A percentile compares a stretch with the other conserved stretches of the same genome.
phyloP scores from a whole-genome alignment of 495 filamentous ascomycete genomes.

The Trichoderma virens region DNA sequence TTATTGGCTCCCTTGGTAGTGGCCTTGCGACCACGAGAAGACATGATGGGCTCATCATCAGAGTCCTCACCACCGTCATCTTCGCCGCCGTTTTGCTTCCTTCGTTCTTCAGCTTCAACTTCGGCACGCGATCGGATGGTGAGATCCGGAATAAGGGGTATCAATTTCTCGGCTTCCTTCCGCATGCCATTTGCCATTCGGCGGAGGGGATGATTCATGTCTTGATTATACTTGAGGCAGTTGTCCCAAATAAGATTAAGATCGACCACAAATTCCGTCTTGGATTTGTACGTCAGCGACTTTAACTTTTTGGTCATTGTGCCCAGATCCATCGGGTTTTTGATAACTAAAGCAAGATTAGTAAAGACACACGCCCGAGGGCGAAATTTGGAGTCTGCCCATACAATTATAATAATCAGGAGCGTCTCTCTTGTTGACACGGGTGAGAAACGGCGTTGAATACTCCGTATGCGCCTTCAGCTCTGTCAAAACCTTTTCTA shows the following conservation, averaged over 20 bases:
- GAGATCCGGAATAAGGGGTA: constrained; percentile 91
- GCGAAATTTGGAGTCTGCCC: constrained; percentile 19
- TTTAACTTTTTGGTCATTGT: constrained; percentile 98
- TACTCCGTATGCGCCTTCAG: constrained; percentile 96
- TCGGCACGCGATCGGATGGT: constrained; percentile 82
- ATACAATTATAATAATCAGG: constrained; percentile 88
- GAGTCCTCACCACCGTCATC: constrained; percentile 83
- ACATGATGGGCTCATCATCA: constrained; percentile 98
- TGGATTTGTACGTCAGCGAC: constrained; percentile 77
- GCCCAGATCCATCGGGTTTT: constrained; percentile 95
- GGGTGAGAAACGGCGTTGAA: constrained; percentile 82
- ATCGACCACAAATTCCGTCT: constrained; percentile 89
- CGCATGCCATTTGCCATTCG: constrained; percentile 95
- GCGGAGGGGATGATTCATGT: constrained; percentile 75
- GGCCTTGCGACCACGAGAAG: constrained; percentile 85
- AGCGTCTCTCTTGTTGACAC: constrained; percentile 93
- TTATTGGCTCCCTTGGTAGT: constrained; percentile 69
- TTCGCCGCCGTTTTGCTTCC: constrained; percentile 66
- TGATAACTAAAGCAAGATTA: constrained; percentile 62
- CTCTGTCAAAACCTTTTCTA: constrained; percentile 92
- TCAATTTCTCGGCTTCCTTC: constrained; percentile 91
- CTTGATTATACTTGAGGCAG: constrained; percentile 90
- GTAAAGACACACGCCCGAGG: constrained; percentile 9
- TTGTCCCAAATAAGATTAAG: constrained; percentile 94
- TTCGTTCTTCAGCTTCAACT: constrained; percentile 90